Conservation (phyloP, 495 filamentous ascomycete genomes). For the Penicillium turbatum region DNA sequence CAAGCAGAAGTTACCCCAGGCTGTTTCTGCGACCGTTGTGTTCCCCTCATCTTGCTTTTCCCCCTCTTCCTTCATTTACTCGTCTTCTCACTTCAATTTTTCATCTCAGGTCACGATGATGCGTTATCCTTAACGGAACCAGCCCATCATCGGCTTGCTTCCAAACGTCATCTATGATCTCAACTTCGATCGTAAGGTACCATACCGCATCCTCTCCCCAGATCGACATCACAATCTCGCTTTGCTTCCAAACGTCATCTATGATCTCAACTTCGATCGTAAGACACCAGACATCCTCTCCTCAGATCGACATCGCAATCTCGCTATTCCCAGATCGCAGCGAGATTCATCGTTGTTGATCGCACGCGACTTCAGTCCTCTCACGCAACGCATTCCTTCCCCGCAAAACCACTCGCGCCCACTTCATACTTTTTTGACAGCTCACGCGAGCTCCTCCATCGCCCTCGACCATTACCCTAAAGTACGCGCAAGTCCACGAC, state of each 20-base stretch:
- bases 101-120: conserved; percentile 22
- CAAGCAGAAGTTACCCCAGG: conserved; percentile 8
- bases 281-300: conserved; percentile 3
- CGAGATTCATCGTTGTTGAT: neutral
- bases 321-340: neutral
- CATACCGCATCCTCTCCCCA: neutral
- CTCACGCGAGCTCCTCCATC: conserved; percentile 7
- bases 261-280: conserved; percentile 25
- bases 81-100: conserved; percentile 1
- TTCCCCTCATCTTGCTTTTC: conserved; percentile 3
- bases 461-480: conserved; percentile 6
- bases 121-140: conserved; percentile 35
- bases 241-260: conserved; percentile 33
- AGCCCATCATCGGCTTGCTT: conserved; percentile 22
- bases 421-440: neutral
- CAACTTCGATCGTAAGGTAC: conserved; percentile 17
- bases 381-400: neutral
- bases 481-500: no score
- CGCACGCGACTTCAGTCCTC: neutral
- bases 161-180: conserved; percentile 35
- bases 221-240: no score
- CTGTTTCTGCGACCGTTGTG: neutral
- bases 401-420: neutral
- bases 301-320: no score
- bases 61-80: neutral